Evolutionary conservation across 1,284 basidiomycete species (phyloP).

Genomic region (Cutaneotrichosporon cavernicola): DNA sequence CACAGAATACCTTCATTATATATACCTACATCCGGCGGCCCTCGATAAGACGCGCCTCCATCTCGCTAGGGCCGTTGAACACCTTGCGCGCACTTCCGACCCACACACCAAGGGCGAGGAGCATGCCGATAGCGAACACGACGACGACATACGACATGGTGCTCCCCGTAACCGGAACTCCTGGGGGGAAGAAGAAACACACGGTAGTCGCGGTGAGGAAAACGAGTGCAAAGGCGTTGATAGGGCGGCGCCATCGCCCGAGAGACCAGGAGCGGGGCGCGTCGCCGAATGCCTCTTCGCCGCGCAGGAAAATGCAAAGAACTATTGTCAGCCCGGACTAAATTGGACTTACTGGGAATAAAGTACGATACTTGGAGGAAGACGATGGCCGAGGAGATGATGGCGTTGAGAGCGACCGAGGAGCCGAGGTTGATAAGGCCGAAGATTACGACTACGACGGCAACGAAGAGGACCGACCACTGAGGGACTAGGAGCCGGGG

Average conservation of each 20-base stretch:
- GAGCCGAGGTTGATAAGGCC: conserved; percentile 48
- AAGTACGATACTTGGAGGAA: conserved; percentile 36
- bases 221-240: conserved; percentile 49
- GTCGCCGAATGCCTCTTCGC: conserved; percentile 48
- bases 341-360: conserved; percentile 40
- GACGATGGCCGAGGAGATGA: conserved; percentile 41
- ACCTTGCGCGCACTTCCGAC: conserved; percentile 47
- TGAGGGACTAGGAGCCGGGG: conserved; percentile 15
- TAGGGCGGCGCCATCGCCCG: conserved; percentile 40
- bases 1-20: too few species aligned
- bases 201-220: conserved; percentile 55
- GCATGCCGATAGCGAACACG: conserved; percentile 39
- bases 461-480: conserved; percentile 55
- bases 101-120: conserved; percentile 49
- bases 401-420: conserved; percentile 34
- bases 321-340: conserved; percentile 21
- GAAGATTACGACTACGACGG: conserved; percentile 59
- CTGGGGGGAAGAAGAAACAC: conserved; percentile 58
- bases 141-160: conserved; percentile 56
- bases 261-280: conserved; percentile 44
- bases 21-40: background rate
- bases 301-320: conserved; percentile 51
- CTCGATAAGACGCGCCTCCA: conserved; percentile 28
- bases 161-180: conserved; percentile 47
- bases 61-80: conserved; percentile 51